Evolutionary conservation across 768 basidiomycete genomes (phyloP), one percentile per base, ranked within the genome.

Genomic region (Boletus rufocinnamomeus): DNA sequence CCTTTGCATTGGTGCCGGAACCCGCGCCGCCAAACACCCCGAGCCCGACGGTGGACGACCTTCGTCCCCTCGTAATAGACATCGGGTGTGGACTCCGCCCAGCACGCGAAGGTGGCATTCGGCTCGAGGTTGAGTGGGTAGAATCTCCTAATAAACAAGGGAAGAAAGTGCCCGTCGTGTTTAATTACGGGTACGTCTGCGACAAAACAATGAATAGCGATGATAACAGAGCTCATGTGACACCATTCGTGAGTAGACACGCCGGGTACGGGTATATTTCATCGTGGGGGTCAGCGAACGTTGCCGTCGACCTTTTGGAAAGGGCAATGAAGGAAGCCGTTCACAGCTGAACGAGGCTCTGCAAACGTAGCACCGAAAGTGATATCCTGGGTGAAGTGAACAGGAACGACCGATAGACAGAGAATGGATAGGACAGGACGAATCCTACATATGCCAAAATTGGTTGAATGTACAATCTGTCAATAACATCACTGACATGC

Each of bases 251-350:
- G 19, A 4, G 21, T 21, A 58, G 85, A 44, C 86, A 88, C 64
- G 82, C 78, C 7, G 86, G 85, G 79, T 74, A 54, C 7, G 84
- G 84, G 1, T 87, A 79, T 63, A 81, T 83, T 49, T 77, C 81
- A 1, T 84, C 84, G 0, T 87, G 84, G 84, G 84, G 84, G 0
- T 82, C 80, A 6, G 85, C 86, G 3, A 72, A 72, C 4, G 72
- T 77, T 40, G 82, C 82, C 0, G 58, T 83, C 11, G 69, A 73
- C 21, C 64, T 86, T 5, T 63, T 85, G 62, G 76, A 82, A 61
- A 66, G 13, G 23, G 35, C 23, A 19, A 7, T 32, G 47, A 32
- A 48, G 13, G 30, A 32, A n/a, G 6, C 5, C 19, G 17, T n/a
- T 47, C 11, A 10, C 3, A 28, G 9, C 7, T 48, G 28, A 48